Evolutionary conservation across 1,139 yeast genomes (phyloP).

Genomic region (Candida buenavistaensis): DNA sequence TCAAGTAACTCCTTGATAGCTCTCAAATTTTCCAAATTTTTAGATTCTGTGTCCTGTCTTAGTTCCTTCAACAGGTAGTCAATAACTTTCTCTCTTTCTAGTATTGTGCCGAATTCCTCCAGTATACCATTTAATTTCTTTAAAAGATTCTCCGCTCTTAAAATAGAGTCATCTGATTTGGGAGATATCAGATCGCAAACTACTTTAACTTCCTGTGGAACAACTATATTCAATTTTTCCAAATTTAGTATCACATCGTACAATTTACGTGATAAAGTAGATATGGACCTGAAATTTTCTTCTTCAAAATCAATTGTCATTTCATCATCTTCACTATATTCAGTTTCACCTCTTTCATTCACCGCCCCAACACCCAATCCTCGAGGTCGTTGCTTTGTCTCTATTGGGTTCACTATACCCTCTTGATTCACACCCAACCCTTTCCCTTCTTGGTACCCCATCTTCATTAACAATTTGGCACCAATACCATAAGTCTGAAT

Average conservation of each 20-base stretch:
- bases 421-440: conserved; percentile 73
- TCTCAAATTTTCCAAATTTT: neutral
- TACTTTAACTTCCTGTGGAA: conserved; percentile 28
- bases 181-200: conserved; percentile 20
- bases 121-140: conserved; percentile 17
- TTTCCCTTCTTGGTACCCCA: conserved; percentile 85
- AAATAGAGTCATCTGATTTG: neutral
- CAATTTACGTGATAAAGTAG: conserved; percentile 10
- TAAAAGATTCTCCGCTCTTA: conserved; percentile 11
- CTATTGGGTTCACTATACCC: conserved; percentile 81
- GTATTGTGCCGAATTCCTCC: conserved; percentile 18
- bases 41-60: neutral
- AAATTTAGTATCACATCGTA: conserved; percentile 29
- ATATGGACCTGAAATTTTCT: neutral
- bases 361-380: conserved; percentile 76
- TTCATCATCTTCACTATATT: conserved; percentile 15
- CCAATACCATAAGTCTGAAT: conserved; percentile 72
- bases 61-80: conserved; percentile 16
- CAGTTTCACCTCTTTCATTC: conserved; percentile 26
- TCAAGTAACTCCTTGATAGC: neutral
- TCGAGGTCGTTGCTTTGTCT: conserved; percentile 62
- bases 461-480: conserved; percentile 70
- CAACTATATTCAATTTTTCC: conserved; percentile 25
- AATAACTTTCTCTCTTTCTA: conserved; percentile 21
- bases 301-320: conserved; percentile 11